Percentiles rank a stretch among this genome's conserved stretches.
Conservation (phyloP, 495 filamentous ascomycete species). For the Diplogelasinospora grovesii region DNA sequence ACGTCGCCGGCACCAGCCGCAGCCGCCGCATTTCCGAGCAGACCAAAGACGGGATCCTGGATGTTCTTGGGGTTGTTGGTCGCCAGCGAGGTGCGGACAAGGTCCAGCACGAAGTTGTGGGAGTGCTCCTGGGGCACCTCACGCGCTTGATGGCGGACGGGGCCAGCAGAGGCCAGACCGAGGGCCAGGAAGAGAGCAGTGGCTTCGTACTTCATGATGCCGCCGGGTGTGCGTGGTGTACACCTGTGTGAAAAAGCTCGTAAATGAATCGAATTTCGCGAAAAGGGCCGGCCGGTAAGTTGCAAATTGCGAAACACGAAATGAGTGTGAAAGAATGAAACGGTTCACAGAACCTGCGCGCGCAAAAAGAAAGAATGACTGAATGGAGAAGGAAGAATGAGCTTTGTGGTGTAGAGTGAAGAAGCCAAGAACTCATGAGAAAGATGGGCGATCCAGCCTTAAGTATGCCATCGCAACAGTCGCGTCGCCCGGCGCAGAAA, state of each 20-base stretch:
- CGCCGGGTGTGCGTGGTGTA: slow-evolving; percentile 18
- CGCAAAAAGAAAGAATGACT: slow-evolving; percentile 28
- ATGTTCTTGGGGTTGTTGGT: slow-evolving; percentile 55
- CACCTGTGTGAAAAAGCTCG: too few relatives aligned
- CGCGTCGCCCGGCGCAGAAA: background rate
- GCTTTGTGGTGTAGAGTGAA: too few relatives aligned
- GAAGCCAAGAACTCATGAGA: slow-evolving; percentile 6
- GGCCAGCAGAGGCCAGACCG: slow-evolving; percentile 19
- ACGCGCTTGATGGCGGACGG: slow-evolving; percentile 30
- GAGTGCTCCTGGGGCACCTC: slow-evolving; percentile 58
- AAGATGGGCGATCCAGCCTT: background rate
- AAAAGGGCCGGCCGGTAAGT: slow-evolving; percentile 29
- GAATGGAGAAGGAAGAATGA: slow-evolving; percentile 15
- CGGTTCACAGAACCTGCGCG: slow-evolving; percentile 39
- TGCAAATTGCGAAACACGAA: too few relatives aligned
- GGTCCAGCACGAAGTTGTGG: slow-evolving; percentile 46
- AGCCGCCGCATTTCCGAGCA: slow-evolving; percentile 54
- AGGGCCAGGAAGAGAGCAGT: slow-evolving; percentile 23
- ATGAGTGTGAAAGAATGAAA: slow-evolving; percentile 27
- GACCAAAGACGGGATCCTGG: slow-evolving; percentile 54
- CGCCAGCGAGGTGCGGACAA: slow-evolving; percentile 38
- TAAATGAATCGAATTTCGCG: slow-evolving; percentile 5
- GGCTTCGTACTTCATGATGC: slow-evolving; percentile 38
- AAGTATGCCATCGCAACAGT: background rate
- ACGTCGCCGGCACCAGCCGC: slow-evolving; percentile 48